Conservation (phyloP, 352 stramenopile genomes). For the Pythium scleroteichum region DNA sequence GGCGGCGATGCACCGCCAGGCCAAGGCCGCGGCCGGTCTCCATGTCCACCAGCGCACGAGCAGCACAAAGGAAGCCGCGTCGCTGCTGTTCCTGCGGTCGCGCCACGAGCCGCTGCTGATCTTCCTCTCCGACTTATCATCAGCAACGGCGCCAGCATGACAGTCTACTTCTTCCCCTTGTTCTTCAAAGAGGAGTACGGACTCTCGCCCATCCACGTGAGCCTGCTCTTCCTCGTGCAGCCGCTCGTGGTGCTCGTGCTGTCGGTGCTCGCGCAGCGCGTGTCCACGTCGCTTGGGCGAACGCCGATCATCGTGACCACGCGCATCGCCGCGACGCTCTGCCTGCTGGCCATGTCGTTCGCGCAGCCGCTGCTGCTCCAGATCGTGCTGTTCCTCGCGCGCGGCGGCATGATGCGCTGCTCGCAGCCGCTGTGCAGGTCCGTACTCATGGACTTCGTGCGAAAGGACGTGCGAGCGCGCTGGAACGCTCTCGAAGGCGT, state of each 20-base stretch:
- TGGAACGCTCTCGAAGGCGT: slow-evolving; percentile 81
- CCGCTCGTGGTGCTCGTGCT: slow-evolving; percentile 70
- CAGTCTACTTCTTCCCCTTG: slow-evolving; percentile 86
- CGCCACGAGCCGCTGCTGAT: slow-evolving; percentile 69
- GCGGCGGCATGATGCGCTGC: slow-evolving; percentile 85
- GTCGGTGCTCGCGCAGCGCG: slow-evolving; percentile 48
- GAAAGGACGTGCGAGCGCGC: slow-evolving; percentile 66
- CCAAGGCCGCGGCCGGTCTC: slow-evolving; percentile 9
- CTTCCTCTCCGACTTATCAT: slow-evolving; percentile 87
- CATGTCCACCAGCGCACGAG: not conserved
- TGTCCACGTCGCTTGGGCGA: slow-evolving; percentile 53
- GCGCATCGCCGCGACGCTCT: slow-evolving; percentile 53
- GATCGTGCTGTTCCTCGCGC: slow-evolving; percentile 72
- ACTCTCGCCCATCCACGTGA: slow-evolving; percentile 78
- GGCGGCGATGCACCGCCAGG: slow-evolving; percentile 1
- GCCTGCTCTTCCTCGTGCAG: slow-evolving; percentile 65
- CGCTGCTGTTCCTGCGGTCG: slow-evolving; percentile 61
- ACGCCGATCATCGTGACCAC: slow-evolving; percentile 79
- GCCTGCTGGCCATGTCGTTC: slow-evolving; percentile 70
- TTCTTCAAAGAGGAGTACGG: slow-evolving; percentile 86
- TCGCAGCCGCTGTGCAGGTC: slow-evolving; percentile 81
- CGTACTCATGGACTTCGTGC: slow-evolving; percentile 82
- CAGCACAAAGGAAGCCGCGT: slow-evolving; percentile 15
- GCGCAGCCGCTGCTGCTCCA: slow-evolving; percentile 59
- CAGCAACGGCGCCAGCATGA: slow-evolving; percentile 85